Base-by-base conservation (phyloP, 2,329 filamentous ascomycete genomes). In the Aspergillus unguis region DNA sequence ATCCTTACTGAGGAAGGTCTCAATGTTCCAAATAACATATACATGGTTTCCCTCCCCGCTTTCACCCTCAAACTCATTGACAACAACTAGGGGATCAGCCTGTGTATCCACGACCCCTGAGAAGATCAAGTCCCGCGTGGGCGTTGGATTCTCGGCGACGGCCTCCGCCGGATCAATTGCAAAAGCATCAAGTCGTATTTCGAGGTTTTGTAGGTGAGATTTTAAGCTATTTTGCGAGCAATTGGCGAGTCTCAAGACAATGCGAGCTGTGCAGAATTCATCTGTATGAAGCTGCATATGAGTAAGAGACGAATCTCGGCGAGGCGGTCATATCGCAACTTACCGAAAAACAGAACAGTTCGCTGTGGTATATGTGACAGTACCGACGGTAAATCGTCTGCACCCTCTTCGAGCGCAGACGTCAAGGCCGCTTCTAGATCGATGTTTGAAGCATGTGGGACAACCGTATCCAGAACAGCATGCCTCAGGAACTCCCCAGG, bases 321-420 rank as follows among this genome's bases (percentile, higher is more conserved):
- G 29, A 48, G 46, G 40, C 32, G 26, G 27, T 5, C 17, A 51
- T 35, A 43, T 38, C 25, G 40, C 9, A 36, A 48, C 68, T 43
- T 68, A 76, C 80, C 80, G 58, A 81, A 80, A 28, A 82, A 77
- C 10, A 83, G 64, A 17, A 79, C 67, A 29, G 76, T 72, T 55
- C 80, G 74, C 58, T 82, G 78, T 23, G 72, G 67, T 46, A 82
- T 71, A 42, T 73, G 75, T 2, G 78, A 74, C 23, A 81, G 63
- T 28, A 77, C 71, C 3, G 74, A 74, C 6, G 70, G 65, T 31
- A 69, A 62, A 48, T 75, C 72, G 37, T 76, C 76, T 43, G 75
- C 70, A 47, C 69, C 66, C 7, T 65, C 64, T 56, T 78, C 77
- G 42, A 78, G 65, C 60, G 76, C 75, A 29, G 71, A 71, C 45